A percentile compares a stretch with the other conserved stretches of the same genome.
phyloP scores from a whole-genome alignment of 1,284 basidiomycete genomes.

The Pisolithus thermaeus region DNA sequence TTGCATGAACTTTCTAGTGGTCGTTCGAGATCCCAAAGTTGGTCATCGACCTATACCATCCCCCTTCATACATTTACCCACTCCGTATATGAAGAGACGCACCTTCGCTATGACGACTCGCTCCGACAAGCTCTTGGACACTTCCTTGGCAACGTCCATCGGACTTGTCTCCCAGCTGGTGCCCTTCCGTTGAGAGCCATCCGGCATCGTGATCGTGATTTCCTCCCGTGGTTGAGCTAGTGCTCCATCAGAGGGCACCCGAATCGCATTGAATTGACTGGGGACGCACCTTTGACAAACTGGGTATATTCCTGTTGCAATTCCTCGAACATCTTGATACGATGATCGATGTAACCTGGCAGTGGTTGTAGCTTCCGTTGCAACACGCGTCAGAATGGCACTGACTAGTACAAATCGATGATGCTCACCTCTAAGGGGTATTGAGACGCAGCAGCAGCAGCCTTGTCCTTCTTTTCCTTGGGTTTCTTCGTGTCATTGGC shows the following conservation, averaged over 20 bases:
- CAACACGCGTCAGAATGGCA: conserved; percentile 9
- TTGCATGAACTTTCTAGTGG: conserved; percentile 82
- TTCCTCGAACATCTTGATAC: conserved; percentile 88
- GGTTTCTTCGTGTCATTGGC: conserved; percentile 35
- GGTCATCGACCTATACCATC: conserved; percentile 66
- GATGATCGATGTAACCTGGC: conserved; percentile 85
- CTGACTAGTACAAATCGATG: neutral
- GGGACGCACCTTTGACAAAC: conserved; percentile 61
- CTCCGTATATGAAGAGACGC: conserved; percentile 9
- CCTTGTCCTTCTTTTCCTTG: conserved; percentile 50
- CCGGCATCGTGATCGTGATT: conserved; percentile 83
- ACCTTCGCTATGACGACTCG: conserved; percentile 92
- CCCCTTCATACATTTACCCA: neutral
- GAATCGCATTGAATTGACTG: conserved; percentile 4
- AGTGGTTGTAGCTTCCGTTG: conserved; percentile 67
- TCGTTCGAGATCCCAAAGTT: conserved; percentile 93
- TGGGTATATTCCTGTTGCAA: conserved; percentile 85
- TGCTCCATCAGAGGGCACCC: neutral
- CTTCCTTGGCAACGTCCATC: conserved; percentile 83
- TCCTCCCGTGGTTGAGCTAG: conserved; percentile 81
- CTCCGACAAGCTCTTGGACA: conserved; percentile 88
- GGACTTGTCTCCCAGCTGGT: conserved; percentile 97
- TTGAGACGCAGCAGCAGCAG: conserved; percentile 33
- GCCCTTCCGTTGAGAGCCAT: conserved; percentile 80
- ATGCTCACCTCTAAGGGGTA: conserved; percentile 58